Evolutionary conservation across 352 stramenopile species (phyloP).

Genomic region (Pythium phragmitis): DNA sequence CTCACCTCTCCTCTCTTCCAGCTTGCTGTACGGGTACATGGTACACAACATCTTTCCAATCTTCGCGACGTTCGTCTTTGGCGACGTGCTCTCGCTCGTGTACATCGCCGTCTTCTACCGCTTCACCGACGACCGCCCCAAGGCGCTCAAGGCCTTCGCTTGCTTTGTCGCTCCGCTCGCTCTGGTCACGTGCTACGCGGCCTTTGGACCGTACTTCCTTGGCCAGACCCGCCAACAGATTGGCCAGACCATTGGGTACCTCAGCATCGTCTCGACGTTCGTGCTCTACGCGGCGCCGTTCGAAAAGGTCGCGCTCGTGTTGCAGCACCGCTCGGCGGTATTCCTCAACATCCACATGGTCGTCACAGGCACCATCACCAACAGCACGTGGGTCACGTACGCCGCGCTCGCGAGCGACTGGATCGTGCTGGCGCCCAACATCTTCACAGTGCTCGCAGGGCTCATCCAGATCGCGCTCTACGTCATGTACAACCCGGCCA

Average conservation of each 20-base stretch:
- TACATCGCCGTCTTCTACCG: constrained; percentile 57
- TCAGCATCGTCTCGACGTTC: constrained; percentile 46
- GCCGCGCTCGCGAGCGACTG: constrained; percentile 39
- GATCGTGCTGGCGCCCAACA: constrained; percentile 55
- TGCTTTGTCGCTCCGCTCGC: constrained; percentile 25
- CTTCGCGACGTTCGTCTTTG: constrained; percentile 43
- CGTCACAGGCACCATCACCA: constrained; percentile 46
- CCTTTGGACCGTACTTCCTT: constrained; percentile 30
- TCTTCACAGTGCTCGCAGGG: constrained; percentile 36
- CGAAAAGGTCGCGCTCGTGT: constrained; percentile 46
- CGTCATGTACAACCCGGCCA: constrained; percentile 45
- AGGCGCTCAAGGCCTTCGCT: constrained; percentile 34
- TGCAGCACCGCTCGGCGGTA: constrained; percentile 47
- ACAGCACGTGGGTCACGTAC: constrained; percentile 53
- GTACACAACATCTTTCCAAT: constrained; percentile 47
- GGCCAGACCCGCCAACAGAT: constrained; percentile 33
- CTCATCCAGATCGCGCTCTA: constrained; percentile 42
- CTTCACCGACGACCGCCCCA: constrained; percentile 38
- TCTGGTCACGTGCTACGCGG: constrained; percentile 37
- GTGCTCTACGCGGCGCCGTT: constrained; percentile 59
- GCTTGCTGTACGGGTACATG: constrained; percentile 47
- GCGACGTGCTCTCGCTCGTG: constrained; percentile 36
- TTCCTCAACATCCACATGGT: constrained; percentile 62
- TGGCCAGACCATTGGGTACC: constrained; percentile 36
- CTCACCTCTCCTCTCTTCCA: neutral